phyloP scores from a whole-genome alignment of 495 filamentous ascomycete genomes.

The Chlorociboria aeruginascens region DNA sequence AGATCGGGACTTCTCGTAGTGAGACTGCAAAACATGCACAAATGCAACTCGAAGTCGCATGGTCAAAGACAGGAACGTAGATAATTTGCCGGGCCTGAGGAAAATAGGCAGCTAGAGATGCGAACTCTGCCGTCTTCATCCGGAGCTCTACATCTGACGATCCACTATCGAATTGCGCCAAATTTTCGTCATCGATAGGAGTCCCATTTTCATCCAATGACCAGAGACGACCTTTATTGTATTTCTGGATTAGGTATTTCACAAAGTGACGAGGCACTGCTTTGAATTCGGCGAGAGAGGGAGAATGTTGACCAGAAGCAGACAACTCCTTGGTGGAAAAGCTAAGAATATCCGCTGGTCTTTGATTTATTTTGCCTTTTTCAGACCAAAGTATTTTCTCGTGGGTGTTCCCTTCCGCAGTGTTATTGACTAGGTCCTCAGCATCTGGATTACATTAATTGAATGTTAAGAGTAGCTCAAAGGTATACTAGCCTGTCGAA shows the following conservation, averaged over 20 bases:
- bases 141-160: neutral
- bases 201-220: neutral
- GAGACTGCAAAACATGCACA: neutral
- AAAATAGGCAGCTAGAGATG: conserved; percentile 14
- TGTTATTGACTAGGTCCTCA: too few species aligned
- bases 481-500: too few species aligned
- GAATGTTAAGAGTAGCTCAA: too few species aligned
- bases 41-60: conserved; percentile 26
- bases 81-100: conserved; percentile 37
- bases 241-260: neutral
- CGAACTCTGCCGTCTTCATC: neutral
- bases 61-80: conserved; percentile 56
- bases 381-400: too few species aligned
- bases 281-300: neutral
- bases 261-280: neutral
- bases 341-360: conserved; percentile 6
- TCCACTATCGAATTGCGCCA: neutral
- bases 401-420: too few species aligned
- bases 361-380: too few species aligned
- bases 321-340: neutral
- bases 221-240: neutral
- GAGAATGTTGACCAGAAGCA: neutral
- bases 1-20: neutral
- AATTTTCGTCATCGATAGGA: neutral
- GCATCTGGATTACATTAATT: too few species aligned